Conservation (phyloP, 805 yeast genomes). For the Lachancea thermotolerans region DNA sequence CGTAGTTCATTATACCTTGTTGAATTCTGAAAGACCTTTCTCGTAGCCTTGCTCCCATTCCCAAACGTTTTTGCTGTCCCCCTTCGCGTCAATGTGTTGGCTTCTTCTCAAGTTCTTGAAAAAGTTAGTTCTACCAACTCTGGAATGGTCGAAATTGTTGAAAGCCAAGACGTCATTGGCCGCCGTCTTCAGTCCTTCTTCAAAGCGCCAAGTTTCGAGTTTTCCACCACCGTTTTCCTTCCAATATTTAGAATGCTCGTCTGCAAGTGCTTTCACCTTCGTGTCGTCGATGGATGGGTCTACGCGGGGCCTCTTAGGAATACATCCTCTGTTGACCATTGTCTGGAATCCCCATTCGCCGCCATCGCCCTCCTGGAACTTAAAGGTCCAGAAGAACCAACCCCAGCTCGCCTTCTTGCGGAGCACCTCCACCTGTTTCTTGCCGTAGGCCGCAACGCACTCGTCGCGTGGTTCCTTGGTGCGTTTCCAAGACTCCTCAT, state of each 20-base stretch:
- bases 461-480: conserved; percentile 42
- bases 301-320: conserved; percentile 32
- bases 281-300: conserved; percentile 26
- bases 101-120: conserved; percentile 57
- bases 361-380: conserved; percentile 82
- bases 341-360: conserved; percentile 95
- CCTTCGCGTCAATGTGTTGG: conserved; percentile 55
- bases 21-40: conserved; percentile 42
- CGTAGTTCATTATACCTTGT: conserved; percentile 1
- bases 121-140: conserved; percentile 64
- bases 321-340: conserved; percentile 59
- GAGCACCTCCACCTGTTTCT: conserved; percentile 43
- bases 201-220: conserved; percentile 75
- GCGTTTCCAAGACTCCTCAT: conserved; percentile 65
- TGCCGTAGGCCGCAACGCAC: conserved; percentile 57
- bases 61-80: conserved; percentile 60
- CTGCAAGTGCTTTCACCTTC: conserved; percentile 24
- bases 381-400: conserved; percentile 83
- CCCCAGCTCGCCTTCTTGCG: conserved; percentile 57
- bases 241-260: conserved; percentile 65
- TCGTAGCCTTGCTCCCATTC: conserved; percentile 86
- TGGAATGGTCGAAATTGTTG: conserved; percentile 60
- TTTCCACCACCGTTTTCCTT: conserved; percentile 46
- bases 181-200: conserved; percentile 70
- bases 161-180: conserved; percentile 71